Evolutionary conservation across 441 rosid species (phyloP).

Genomic region (Eutrema salsugineum): DNA sequence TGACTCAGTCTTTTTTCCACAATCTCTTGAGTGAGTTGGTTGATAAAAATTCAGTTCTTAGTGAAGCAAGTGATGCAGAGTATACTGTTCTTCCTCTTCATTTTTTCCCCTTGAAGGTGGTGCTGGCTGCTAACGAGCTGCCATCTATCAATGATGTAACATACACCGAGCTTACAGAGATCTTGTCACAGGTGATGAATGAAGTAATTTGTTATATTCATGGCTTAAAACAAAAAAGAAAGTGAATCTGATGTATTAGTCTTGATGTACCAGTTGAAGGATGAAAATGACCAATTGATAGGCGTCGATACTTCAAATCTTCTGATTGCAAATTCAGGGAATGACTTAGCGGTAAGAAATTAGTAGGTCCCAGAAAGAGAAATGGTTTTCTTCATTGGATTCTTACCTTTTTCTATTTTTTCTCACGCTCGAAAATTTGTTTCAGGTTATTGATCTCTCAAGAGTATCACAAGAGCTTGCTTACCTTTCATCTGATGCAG

Average conservation of each 20-base stretch:
- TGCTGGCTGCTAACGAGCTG: slow-evolving; percentile 90
- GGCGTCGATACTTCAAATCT: slow-evolving; percentile 85
- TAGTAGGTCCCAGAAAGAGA: neutral
- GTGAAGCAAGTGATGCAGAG: neutral
- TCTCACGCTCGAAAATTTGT: neutral
- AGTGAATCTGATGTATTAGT: slow-evolving; percentile 31
- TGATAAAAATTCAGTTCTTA: neutral
- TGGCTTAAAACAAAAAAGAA: neutral
- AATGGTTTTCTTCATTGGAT: neutral
- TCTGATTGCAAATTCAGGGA: slow-evolving; percentile 88
- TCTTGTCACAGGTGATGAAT: slow-evolving; percentile 64
- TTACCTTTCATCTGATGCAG: slow-evolving; percentile 75
- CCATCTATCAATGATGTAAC: slow-evolving; percentile 96
- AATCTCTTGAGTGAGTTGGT: neutral
- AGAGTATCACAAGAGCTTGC: slow-evolving; percentile 85
- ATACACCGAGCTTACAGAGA: slow-evolving; percentile 73
- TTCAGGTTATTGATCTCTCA: slow-evolving; percentile 91
- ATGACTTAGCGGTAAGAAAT: slow-evolving; percentile 84
- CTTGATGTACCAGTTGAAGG: slow-evolving; percentile 66
- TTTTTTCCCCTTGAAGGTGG: slow-evolving; percentile 54
- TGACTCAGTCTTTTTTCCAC: neutral
- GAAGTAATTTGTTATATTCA: neutral
- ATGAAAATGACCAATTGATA: slow-evolving; percentile 61
- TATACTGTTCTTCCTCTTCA: neutral
- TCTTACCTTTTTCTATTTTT: neutral